Evolutionary conservation across 129 eudicot species (phyloP).

Genomic region (Rutidosis leptorrhynchoides): DNA sequence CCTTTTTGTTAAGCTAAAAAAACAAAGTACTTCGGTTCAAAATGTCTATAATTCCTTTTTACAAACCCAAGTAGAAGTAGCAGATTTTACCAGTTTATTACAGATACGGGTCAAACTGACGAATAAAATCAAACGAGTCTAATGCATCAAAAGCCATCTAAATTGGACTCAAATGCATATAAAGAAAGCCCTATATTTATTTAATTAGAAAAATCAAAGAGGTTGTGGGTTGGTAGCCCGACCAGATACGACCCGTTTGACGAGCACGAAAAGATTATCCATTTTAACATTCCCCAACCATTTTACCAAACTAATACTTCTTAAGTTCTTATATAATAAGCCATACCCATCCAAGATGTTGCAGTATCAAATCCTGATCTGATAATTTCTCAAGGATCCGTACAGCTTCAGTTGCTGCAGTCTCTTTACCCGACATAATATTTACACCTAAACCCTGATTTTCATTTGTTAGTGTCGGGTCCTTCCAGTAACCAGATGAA

Average conservation of each 20-base stretch:
- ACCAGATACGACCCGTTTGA: not conserved
- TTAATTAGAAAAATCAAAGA: not conserved
- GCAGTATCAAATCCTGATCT: slow-evolving; percentile 73
- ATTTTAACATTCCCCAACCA: slow-evolving; percentile 3
- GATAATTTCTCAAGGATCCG: slow-evolving; percentile 79
- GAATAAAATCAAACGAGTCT: not conserved
- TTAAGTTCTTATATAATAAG: slow-evolving; percentile 10
- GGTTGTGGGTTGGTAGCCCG: not conserved
- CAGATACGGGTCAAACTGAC: not conserved
- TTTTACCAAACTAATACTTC: not conserved
- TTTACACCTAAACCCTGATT: slow-evolving; percentile 31
- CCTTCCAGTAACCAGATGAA: slow-evolving; percentile 53
- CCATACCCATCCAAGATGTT: slow-evolving; percentile 97
- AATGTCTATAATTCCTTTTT: not conserved
- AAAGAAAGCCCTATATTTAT: too few relatives aligned
- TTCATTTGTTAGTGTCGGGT: slow-evolving; percentile 32
- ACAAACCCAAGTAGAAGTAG: not conserved
- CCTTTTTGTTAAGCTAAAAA: not conserved
- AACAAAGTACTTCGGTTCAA: not conserved
- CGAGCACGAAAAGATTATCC: not conserved
- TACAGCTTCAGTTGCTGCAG: slow-evolving; percentile 84
- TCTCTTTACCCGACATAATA: slow-evolving; percentile 45
- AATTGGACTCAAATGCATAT: not conserved
- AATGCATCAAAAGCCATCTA: not conserved
- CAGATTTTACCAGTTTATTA: not conserved